Percentiles rank a stretch among this genome's conserved stretches.
These are phyloP conservation scores for Podospora australis DNA, from an alignment of 495 filamentous ascomycete species.

Conservation along the genomic window DNA sequence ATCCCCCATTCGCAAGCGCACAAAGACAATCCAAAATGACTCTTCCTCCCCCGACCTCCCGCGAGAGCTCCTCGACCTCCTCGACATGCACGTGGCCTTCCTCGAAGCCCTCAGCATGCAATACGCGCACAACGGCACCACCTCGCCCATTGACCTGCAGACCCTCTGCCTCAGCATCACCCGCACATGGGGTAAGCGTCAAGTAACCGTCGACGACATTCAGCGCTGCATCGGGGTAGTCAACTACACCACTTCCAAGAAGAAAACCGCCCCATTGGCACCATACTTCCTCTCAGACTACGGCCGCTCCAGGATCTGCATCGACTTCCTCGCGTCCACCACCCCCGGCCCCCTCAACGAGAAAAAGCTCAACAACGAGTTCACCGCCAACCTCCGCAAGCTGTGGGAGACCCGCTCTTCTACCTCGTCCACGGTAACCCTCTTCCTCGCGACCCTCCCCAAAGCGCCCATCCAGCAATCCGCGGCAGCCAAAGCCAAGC, in stretches of 20 bases:
- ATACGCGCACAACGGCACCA: slow-evolving; percentile 57
- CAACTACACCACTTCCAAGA: slow-evolving; percentile 16
- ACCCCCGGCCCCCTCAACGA: slow-evolving; percentile 46
- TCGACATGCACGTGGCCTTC: slow-evolving; percentile 51
- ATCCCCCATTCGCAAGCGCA: slow-evolving; percentile 27
- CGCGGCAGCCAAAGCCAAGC: slow-evolving; percentile 36
- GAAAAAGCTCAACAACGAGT: slow-evolving; percentile 47
- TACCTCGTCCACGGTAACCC: slow-evolving; percentile 10
- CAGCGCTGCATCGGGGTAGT: slow-evolving; percentile 50
- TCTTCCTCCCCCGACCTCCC: slow-evolving; percentile 45
- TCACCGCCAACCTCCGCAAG: slow-evolving; percentile 41
- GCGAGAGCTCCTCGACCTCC: slow-evolving; percentile 47
- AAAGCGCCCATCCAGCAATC: slow-evolving; percentile 45
- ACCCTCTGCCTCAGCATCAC: slow-evolving; percentile 48
- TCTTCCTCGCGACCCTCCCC: slow-evolving; percentile 51
- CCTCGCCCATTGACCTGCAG: slow-evolving; percentile 53
- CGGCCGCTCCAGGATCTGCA: slow-evolving; percentile 43
- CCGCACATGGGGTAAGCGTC: slow-evolving; percentile 55
- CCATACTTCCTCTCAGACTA: slow-evolving; percentile 54
- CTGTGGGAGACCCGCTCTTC: slow-evolving; percentile 35
- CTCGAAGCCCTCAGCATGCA: slow-evolving; percentile 53
- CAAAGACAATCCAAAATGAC: slow-evolving; percentile 27
- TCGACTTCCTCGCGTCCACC: slow-evolving; percentile 30
- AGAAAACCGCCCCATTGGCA: slow-evolving; percentile 8
- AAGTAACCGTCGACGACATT: slow-evolving; percentile 53